Percentiles rank a stretch among this genome's conserved stretches.
Conservation (phyloP, 2,329 filamentous ascomycete species). For the Endocalyx cinctus region DNA sequence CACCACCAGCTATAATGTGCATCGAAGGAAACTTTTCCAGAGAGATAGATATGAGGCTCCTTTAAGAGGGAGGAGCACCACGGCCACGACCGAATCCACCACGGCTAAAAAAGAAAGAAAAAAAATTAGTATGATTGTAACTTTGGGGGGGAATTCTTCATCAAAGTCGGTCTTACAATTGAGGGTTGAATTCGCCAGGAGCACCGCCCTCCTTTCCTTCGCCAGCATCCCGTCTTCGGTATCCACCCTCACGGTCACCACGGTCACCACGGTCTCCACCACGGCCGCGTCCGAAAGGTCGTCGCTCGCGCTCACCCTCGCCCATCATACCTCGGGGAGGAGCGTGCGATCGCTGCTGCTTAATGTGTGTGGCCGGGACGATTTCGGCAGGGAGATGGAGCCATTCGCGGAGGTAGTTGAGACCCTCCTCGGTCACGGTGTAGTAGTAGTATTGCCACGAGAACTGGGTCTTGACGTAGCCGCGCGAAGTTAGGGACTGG, state of each 20-base stretch:
- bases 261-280: constrained; percentile 62
- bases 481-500: constrained; percentile 96
- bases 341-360: constrained; percentile 98
- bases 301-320: constrained; percentile 74
- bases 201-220: constrained; percentile 88
- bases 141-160: too few species aligned
- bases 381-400: constrained; percentile 99
- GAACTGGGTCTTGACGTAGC: constrained; percentile 99
- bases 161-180: constrained; percentile 79
- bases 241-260: constrained; percentile 83
- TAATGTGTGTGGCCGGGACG: constrained; percentile 99
- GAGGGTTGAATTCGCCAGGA: constrained; percentile 85
- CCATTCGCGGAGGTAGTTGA: constrained; percentile 99
- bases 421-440: constrained; percentile 98
- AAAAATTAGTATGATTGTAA: too few species aligned
- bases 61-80: constrained; percentile 68
- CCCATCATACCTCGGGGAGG: constrained; percentile 98
- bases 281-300: constrained; percentile 76
- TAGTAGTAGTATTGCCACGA: constrained; percentile 99
- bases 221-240: constrained; percentile 84
- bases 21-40: constrained; percentile 30
- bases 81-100: constrained; percentile 87
- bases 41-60: constrained; percentile 38
- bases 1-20: constrained; percentile 26
- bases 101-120: constrained; percentile 58